These are phyloP conservation scores for Sanghuangporus baumii DNA, from an alignment of 1,284 basidiomycete species.

Conservation along the genomic window DNA sequence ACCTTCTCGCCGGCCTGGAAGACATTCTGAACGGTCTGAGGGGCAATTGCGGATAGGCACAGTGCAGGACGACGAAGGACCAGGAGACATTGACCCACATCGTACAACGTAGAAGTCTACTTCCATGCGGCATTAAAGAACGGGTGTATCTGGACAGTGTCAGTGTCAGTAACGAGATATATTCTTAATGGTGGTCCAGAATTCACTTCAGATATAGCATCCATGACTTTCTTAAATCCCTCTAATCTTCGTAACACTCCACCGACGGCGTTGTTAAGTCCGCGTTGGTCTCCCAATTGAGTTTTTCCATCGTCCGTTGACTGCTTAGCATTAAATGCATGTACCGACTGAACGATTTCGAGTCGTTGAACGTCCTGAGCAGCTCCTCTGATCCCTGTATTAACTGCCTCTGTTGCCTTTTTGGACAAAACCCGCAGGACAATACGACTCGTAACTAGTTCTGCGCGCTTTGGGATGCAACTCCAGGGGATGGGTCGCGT, in stretches of 20 bases:
- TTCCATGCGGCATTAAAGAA: neutral
- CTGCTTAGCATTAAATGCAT: neutral
- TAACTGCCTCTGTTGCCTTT: neutral
- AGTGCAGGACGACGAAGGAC: neutral
- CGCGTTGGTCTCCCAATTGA: neutral
- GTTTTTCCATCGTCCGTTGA: neutral
- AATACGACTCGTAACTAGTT: neutral
- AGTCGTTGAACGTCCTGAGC: neutral
- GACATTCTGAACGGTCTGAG: neutral
- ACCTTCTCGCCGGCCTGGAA: neutral
- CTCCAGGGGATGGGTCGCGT: neutral
- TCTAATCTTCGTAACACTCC: neutral
- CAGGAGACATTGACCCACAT: neutral
- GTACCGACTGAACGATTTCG: neutral
- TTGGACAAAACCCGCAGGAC: neutral
- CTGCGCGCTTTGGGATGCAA: neutral
- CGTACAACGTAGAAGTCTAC: neutral
- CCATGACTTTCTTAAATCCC: neutral
- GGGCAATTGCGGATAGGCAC: neutral
- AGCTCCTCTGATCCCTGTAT: neutral
- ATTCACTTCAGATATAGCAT: slow-evolving; percentile 1
- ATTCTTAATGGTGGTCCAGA: neutral
- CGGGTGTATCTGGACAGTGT: neutral
- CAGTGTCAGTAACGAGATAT: neutral
- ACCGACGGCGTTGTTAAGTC: neutral